Evolutionary conservation across 2,329 filamentous ascomycete species (phyloP), one percentile per base, ranked within the genome.

Genomic region (Erysiphe pulchra): DNA sequence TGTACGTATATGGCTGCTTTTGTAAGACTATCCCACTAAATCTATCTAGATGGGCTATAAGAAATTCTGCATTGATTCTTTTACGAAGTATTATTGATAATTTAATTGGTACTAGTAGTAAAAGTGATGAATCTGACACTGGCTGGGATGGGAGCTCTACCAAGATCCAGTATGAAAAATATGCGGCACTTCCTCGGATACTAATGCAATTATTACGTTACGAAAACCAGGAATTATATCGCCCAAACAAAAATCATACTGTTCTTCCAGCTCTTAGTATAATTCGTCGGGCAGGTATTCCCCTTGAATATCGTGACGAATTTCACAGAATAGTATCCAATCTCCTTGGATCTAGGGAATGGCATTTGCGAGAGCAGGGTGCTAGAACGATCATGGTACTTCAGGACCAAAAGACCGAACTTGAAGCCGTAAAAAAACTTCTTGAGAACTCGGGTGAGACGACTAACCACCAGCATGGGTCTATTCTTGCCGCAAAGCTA

Each of bases 31-130:
- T 7, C 7, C 24, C 8, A 7, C 24, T 28, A 28, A 28, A 28
- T 8, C 8, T 28, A 13, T 13, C 9, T 49, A 81, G 76, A 18
- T 98, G 90, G 90, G 83, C 86, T 0, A 85, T 98, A 47, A 77
- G 86, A 1, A 98, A 98, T 59, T 94, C 85, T 52, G 85, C 85
- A 1, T 63, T 95, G 32, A 80, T 95, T 62, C 72, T 98, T 7
- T 76, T 95, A 51, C 75, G 87, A 46, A 83, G 84, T 50, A 66
- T 94, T 5, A 80, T 92, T 45, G 82, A 90, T 56, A 71, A 73
- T 50, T 64, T 92, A 1, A 73, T 90, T 28, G 81, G 82, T 14
- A 82, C 77, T 0, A 77, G 74, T 46, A 78, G 84, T 60, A 83
- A 65, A 64, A 85, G 77, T 56, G 53, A 62, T 4, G 64, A 61